Evolutionary conservation across 768 basidiomycete species (phyloP), one percentile per base, ranked within the genome.

Genomic region (Myochromella boudieri): DNA sequence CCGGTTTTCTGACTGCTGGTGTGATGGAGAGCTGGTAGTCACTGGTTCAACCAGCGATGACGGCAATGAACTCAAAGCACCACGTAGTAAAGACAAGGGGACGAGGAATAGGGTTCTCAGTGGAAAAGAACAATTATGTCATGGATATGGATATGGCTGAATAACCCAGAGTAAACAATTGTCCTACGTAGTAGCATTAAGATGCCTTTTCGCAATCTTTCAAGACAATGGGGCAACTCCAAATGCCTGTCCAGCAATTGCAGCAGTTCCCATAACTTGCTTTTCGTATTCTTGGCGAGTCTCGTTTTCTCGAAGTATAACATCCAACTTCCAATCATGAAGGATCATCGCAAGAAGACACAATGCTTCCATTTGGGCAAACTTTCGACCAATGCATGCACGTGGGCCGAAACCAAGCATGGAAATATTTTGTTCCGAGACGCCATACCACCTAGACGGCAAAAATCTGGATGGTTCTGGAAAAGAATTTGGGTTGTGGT

Each of bases 331-430:
- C 72, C 72, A 77, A 39, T 78, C 76, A 22, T 68, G 65, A 33
- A 77, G 47, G 12, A 76, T 45, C 38, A 60, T 47, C 4, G 72
- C 57, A 11, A 78, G 63, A 58, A 77, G 70, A 42, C 66, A 68
- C 11, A 76, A 65, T 0, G 67, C 66, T 51, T 79, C 75, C 0
- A 62, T 68, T 1, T 64, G 60, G 4, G 78, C 71, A 45, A 79
- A 78, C 42, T 66, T 68, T 9, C 68, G 58, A 12, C 77, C 75
- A 15, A 76, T 58, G 44, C 76, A 78, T 12, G 62, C 60, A 3
- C 72, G 66, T 17, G 72, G 72, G 54, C 65, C 65, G 21, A 61
- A 45, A 39, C 55, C 54, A 44, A 63, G 61, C 37, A 54, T 60
- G 21, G 57, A 26, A 24, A 60, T 47, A 11, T 44, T 55, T 29